A percentile compares a stretch with the other conserved stretches of the same genome.
Conservation (phyloP, 768 basidiomycete genomes). For the Pleurotus giganteus region DNA sequence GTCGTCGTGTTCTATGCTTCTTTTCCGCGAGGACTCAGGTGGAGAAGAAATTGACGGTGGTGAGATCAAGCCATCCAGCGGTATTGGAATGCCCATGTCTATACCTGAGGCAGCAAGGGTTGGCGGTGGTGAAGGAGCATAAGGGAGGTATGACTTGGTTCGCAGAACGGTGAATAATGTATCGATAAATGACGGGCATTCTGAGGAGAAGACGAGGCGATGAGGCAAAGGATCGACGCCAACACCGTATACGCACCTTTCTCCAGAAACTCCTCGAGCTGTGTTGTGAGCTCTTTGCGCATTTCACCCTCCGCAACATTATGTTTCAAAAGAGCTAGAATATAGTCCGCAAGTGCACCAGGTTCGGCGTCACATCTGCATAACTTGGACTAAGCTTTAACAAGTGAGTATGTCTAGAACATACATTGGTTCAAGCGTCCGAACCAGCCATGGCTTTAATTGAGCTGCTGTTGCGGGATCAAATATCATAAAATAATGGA, state of each 20-base stretch:
- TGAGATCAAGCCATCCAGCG: conserved; percentile 61
- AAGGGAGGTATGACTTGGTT: conserved; percentile 84
- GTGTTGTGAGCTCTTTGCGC: conserved; percentile 69
- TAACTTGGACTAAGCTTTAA: conserved; percentile 20
- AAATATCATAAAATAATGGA: conserved; percentile 52
- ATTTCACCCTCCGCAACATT: conserved; percentile 82
- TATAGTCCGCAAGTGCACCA: conserved; percentile 88
- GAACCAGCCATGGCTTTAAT: conserved; percentile 86
- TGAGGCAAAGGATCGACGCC: conserved; percentile 11
- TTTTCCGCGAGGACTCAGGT: conserved; percentile 61
- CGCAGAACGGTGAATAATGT: conserved; percentile 82
- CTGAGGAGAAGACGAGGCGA: conserved; percentile 27
- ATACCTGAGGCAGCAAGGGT: conserved; percentile 34
- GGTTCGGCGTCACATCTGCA: conserved; percentile 95
- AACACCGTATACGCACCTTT: conserved; percentile 52
- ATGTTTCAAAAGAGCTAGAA: conserved; percentile 90
- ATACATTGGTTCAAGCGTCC: conserved; percentile 89
- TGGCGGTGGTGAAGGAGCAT: conserved; percentile 45
- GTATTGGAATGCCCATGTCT: conserved; percentile 78
- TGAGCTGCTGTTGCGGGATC: conserved; percentile 62
- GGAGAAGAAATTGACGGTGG: conserved; percentile 39
- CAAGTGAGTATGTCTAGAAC: conserved; percentile 20
- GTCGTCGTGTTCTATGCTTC: conserved; percentile 62
- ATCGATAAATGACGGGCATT: conserved; percentile 77
- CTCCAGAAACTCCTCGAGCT: conserved; percentile 92